These are phyloP conservation scores for Brettanomyces naardenensis DNA, from an alignment of 805 yeast species.

Conservation along the genomic window DNA sequence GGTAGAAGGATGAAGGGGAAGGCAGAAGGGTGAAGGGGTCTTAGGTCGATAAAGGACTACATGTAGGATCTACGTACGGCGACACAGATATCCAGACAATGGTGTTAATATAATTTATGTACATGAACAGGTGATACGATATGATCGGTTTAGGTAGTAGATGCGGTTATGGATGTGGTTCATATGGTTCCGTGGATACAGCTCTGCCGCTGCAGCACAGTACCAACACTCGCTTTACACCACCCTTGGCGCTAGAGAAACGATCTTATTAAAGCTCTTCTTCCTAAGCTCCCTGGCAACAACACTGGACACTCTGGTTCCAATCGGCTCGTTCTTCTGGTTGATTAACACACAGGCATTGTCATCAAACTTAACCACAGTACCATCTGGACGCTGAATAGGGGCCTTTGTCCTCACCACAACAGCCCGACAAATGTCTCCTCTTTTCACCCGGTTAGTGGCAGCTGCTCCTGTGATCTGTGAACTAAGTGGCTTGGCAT, in stretches of 20 bases:
- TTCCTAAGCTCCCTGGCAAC: constrained; percentile 88
- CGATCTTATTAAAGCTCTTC: constrained; percentile 76
- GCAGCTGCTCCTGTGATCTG: constrained; percentile 68
- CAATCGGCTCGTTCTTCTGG: constrained; percentile 85
- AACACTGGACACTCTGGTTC: constrained; percentile 84
- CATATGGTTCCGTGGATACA: too few species aligned
- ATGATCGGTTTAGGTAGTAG: too few species aligned
- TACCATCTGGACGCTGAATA: constrained; percentile 76
- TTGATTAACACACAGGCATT: constrained; percentile 94
- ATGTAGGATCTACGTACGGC: too few species aligned
- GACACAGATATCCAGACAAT: too few species aligned
- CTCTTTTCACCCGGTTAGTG: constrained; percentile 79
- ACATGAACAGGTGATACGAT: too few species aligned
- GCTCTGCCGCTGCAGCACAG: too few species aligned
- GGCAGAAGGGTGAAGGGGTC: too few species aligned
- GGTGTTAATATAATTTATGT: too few species aligned
- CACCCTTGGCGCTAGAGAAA: constrained; percentile 85
- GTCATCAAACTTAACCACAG: constrained; percentile 82
- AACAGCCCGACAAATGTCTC: constrained; percentile 93
- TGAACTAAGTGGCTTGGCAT: constrained; percentile 68
- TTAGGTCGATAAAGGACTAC: too few species aligned
- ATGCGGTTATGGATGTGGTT: too few species aligned
- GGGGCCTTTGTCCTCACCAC: constrained; percentile 81
- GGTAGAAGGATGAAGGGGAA: too few species aligned
- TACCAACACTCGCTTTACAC: constrained; percentile 32